Base-by-base conservation (phyloP, 2,329 filamentous ascomycete species). In the Claviceps arundinis region DNA sequence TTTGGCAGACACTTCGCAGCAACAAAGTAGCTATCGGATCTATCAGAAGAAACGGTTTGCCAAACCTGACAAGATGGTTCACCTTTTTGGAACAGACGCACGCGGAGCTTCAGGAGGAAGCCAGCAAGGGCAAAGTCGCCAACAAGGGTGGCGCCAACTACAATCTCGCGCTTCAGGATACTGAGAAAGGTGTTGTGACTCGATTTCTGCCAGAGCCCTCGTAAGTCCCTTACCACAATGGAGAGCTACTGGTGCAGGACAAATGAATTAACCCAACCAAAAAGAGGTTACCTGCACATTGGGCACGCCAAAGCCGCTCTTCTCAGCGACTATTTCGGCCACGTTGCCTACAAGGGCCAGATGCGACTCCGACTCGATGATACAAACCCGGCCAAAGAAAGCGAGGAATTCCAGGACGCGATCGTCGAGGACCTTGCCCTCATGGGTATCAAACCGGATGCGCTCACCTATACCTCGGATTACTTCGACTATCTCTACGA, bases 311-410 rank as follows among this genome's bases (percentile, higher is more conserved):
- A 97, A 72, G 89, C 89, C 34, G 89, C 89, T 5, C 77, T 95
- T 52, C 81, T 97, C 53, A 95, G 93, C 72, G 90, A 97, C 68
- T 97, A 95, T 76, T 97, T 97, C 61, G 91, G 89, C 45, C 89
- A 96, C 68, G 85, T 89, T 66, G 87, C 89, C 60, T 95, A 95
- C 75, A 84, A 91, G 55, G 93, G 93, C 62, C 94, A 85, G 62
- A 76, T 98, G 61, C 82, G 94, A 54, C 80, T 97, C 48, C 87
- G 93, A 55, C 93, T 98, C 64, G 93, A 98, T 65, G 93, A 98
- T 65, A 98, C 93, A 52, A 98, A 98, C 70, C 93, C 93, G 7
- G 84, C 86, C 55, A 97, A 97, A 68, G 93, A 98, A 76, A 96
- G 95, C 74, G 83, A 91, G 66, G 93, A 97, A 72, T 98, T 85